These are phyloP conservation scores for Themeda triandra DNA, from an alignment of 176 grass and related monocot genomes.

Conservation along the genomic window DNA sequence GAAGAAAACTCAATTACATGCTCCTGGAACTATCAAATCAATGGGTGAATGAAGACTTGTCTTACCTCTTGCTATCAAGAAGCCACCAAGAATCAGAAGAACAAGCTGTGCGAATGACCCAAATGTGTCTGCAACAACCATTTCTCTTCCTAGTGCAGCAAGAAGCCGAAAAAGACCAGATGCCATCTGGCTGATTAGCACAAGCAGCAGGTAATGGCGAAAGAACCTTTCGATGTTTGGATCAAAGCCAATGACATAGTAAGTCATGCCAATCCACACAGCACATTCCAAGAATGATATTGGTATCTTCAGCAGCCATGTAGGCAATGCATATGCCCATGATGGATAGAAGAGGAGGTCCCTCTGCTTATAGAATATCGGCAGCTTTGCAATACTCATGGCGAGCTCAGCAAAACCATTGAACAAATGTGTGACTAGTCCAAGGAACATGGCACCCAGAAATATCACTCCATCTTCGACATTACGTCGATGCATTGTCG, in stretches of 20 bases:
- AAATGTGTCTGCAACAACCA: slow-evolving; percentile 96
- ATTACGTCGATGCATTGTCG: slow-evolving; percentile 49
- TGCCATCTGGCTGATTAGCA: slow-evolving; percentile 89
- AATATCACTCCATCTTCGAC: slow-evolving; percentile 78
- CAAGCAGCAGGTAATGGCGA: slow-evolving; percentile 84
- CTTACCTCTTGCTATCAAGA: slow-evolving; percentile 83
- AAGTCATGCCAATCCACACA: slow-evolving; percentile 82
- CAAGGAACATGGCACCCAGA: slow-evolving; percentile 91
- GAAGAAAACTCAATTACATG: slow-evolving; percentile 17
- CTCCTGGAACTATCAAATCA: not conserved
- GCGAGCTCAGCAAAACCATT: slow-evolving; percentile 93
- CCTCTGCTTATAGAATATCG: slow-evolving; percentile 96
- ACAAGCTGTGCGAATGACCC: slow-evolving; percentile 91
- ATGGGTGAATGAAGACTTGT: not conserved
- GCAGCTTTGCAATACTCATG: slow-evolving; percentile 84
- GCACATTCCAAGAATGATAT: slow-evolving; percentile 91
- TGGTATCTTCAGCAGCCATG: slow-evolving; percentile 92
- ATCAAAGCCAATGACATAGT: slow-evolving; percentile 94
- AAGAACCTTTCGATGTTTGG: slow-evolving; percentile 86
- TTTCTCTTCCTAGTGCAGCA: slow-evolving; percentile 87
- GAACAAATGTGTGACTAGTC: slow-evolving; percentile 89
- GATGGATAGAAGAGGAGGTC: slow-evolving; percentile 90
- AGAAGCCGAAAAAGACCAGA: slow-evolving; percentile 89
- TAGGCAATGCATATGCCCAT: slow-evolving; percentile 85
- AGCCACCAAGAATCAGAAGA: slow-evolving; percentile 94